These are phyloP conservation scores for Priceomyces fermenticarens DNA, from an alignment of 805 yeast species.

Conservation along the genomic window DNA sequence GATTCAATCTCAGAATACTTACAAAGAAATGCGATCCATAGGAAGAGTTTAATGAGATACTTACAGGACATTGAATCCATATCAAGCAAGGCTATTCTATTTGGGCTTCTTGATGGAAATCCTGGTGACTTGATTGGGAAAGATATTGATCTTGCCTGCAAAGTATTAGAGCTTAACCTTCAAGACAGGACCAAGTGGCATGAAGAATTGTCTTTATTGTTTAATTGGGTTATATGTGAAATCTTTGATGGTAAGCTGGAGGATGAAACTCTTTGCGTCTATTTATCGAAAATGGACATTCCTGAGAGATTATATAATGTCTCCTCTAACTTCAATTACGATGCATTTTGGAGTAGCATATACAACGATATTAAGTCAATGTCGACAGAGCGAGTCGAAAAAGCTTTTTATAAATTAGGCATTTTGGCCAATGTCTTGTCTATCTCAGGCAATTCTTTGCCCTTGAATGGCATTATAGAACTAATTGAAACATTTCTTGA, in stretches of 20 bases:
- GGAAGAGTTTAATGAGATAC: background rate
- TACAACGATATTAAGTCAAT: slow-evolving; percentile 14
- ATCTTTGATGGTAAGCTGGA: slow-evolving; percentile 7
- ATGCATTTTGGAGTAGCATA: slow-evolving; percentile 15
- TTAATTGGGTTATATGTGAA: background rate
- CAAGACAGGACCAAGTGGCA: background rate
- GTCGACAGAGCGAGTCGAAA: slow-evolving; percentile 17
- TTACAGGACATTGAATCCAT: background rate
- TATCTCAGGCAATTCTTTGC: slow-evolving; percentile 6
- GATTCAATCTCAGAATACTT: slow-evolving; percentile 13
- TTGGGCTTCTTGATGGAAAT: background rate
- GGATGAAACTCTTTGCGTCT: slow-evolving; percentile 5
- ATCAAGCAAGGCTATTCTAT: background rate
- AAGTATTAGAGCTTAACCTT: background rate
- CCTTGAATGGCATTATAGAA: slow-evolving; percentile 13
- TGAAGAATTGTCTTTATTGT: background rate
- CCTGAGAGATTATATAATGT: slow-evolving; percentile 5
- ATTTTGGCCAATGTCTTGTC: slow-evolving; percentile 23
- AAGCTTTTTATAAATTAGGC: slow-evolving; percentile 19
- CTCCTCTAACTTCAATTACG: slow-evolving; percentile 9
- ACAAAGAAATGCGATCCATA: slow-evolving; percentile 1
- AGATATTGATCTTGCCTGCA: background rate
- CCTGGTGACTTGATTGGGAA: background rate
- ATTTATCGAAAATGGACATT: slow-evolving; percentile 18
- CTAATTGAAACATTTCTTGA: slow-evolving; percentile 16